Conservation (phyloP, 768 basidiomycete genomes). For the Grammothele lineata region DNA sequence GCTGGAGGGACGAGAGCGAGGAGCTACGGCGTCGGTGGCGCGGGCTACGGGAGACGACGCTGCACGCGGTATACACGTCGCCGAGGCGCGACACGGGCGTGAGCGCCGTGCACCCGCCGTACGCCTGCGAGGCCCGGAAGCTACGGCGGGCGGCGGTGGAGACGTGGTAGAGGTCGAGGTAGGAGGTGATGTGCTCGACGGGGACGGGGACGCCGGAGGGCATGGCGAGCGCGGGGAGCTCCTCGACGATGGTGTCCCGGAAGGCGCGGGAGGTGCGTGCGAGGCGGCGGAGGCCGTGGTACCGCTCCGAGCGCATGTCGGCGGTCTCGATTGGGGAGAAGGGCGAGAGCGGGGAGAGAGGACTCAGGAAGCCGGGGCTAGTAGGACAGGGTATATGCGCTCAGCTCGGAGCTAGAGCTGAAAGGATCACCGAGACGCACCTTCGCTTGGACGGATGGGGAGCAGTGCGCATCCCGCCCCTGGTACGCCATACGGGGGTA, state of each 20-base stretch:
- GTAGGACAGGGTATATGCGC: neutral
- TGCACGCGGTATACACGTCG: too few species aligned
- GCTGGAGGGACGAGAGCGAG: neutral
- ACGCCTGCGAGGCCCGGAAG: too few species aligned
- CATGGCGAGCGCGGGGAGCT: conserved; percentile 12
- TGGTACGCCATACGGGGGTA: conserved; percentile 1
- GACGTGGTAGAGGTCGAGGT: conserved; percentile 25
- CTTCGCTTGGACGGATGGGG: neutral
- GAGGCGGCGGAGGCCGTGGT: conserved; percentile 10
- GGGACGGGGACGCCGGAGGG: conserved; percentile 10
- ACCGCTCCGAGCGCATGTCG: conserved; percentile 8
- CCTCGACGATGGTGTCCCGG: conserved; percentile 11
- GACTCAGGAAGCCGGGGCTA: conserved; percentile 10
- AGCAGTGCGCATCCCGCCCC: neutral
- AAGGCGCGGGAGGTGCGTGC: conserved; percentile 11
- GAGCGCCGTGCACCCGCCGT: too few species aligned
- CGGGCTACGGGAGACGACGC: neutral
- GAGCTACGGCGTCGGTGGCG: neutral
- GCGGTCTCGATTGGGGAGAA: conserved; percentile 11
- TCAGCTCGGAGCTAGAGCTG: too few species aligned
- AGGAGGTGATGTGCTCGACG: conserved; percentile 18
- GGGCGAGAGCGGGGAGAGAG: conserved; percentile 3
- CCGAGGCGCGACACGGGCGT: too few species aligned
- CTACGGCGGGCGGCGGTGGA: neutral
- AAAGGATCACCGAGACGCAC: conserved; percentile 8